Evolutionary conservation across 78 protist species (phyloP), one percentile per base, ranked within the genome.

Genomic region (Capsaspora owczarzaki): DNA sequence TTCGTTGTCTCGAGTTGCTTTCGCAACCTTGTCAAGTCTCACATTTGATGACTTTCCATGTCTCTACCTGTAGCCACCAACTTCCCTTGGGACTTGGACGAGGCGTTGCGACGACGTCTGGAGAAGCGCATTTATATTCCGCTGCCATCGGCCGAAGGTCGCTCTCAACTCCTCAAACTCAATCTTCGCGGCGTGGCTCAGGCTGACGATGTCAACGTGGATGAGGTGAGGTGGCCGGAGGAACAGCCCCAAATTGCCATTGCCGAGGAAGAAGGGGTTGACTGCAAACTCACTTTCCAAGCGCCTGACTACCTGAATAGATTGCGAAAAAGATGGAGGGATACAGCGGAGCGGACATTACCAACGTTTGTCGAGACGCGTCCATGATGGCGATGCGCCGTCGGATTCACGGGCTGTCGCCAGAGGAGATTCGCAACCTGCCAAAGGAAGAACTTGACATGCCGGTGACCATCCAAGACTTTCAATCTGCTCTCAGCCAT

Each of bases 21-120:
- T 14, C 91, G 91, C 10, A 85, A 91, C 40, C 29, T 25, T 3
- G 33, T 3, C 66, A 49, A 49, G 10, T 49, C 56, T 16, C 16
- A 20, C 10, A 49, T 49, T 16, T 49, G 56, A 16, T 16, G 89
- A 89, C 91, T 47, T 79, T 4, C 93, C 93, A 12, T 89, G 93
- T 92, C 79, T 53, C 29, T 31, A 89, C 89, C 97, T 47, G 98
- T 90, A 1, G 99, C 99, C 25, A 98, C 99, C 53, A 98, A 98
- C 86, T 66, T 90, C 14, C 99, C 99, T 1, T 94, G 96, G 96
- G 85, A 79, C 31, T 76, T 98, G 22, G 99, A 98, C 87, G 68
- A 95, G 3, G 99, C 99, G 29, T 76, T 96, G 33, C 84, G 97
- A 12, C 83, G 99, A 23, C 87, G 99, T 46, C 86, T 91, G 53